These are phyloP conservation scores for Vachellia collinsii DNA, from an alignment of 306 rosid genomes.

Conservation along the genomic window DNA sequence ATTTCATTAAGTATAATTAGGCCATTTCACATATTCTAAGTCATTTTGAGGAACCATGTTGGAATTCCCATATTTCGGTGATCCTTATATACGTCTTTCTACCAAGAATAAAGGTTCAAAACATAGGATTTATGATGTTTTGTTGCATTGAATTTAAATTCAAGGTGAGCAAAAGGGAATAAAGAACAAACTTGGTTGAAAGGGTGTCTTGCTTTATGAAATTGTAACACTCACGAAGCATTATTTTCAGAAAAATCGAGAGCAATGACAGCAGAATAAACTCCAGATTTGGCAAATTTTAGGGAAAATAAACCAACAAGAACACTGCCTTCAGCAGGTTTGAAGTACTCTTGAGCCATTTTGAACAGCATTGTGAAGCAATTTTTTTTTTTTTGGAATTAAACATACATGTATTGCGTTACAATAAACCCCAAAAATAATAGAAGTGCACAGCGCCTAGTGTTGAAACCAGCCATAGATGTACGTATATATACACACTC, in stretches of 20 bases:
- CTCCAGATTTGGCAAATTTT: constrained; percentile 77
- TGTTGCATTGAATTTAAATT: constrained; percentile 7
- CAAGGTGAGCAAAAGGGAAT: background rate
- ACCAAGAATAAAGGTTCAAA: no score
- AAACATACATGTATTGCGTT: background rate
- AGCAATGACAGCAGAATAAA: constrained; percentile 75
- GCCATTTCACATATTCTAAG: no score
- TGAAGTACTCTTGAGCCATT: constrained; percentile 86
- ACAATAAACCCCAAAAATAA: background rate
- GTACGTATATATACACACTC: no score
- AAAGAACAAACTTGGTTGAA: constrained; percentile 47
- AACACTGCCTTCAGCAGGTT: constrained; percentile 75
- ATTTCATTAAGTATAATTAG: no score
- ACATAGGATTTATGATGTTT: background rate
- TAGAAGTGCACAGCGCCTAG: no score
- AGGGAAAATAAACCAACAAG: constrained; percentile 85
- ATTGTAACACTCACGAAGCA: constrained; percentile 87
- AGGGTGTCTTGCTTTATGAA: constrained; percentile 76
- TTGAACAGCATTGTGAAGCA: constrained; percentile 60
- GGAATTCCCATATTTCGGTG: no score
- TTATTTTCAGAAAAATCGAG: constrained; percentile 94
- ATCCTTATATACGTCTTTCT: no score
- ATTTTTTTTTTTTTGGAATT: background rate
- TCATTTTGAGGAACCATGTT: no score
- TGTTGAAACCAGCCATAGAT: no score